A percentile compares a stretch with the other conserved stretches of the same genome.
Evolutionary conservation across 2,329 filamentous ascomycete genomes (phyloP).

Genomic region (Ophidiomyces ophidiicola): DNA sequence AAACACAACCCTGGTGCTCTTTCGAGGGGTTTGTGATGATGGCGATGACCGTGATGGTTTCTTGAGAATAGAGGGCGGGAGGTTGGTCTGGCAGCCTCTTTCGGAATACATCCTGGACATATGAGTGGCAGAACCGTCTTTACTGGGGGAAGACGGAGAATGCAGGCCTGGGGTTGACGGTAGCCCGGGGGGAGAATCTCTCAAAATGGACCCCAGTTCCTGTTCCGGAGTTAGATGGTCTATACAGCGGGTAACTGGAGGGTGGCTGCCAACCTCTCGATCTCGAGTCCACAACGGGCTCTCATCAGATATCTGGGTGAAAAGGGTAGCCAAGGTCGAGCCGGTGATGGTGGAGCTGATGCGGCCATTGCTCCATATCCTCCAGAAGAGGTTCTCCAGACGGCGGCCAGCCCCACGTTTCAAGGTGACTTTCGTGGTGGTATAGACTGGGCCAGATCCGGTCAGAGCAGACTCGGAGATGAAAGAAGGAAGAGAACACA

Average conservation of each 20-base stretch:
- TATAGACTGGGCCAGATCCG: conserved; percentile 29
- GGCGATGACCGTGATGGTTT: conserved; percentile 23
- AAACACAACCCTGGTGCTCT: conserved; percentile 6
- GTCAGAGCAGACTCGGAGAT: conserved; percentile 4
- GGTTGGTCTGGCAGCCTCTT: conserved; percentile 14
- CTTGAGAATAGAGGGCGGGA: conserved; percentile 31
- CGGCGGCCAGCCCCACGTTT: conserved; percentile 32
- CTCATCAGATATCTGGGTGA: conserved; percentile 32
- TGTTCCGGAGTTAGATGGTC: conserved; percentile 3
- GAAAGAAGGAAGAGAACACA: conserved; percentile 20
- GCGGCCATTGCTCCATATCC: conserved; percentile 36
- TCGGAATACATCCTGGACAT: conserved; percentile 5
- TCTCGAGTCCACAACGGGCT: conserved; percentile 2
- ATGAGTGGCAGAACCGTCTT: conserved; percentile 3
- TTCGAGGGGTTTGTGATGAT: conserved; percentile 7
- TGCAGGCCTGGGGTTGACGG: background rate
- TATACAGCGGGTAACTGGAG: background rate
- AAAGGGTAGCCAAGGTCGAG: conserved; percentile 32
- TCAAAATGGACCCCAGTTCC: conserved; percentile 2
- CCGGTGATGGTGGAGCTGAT: conserved; percentile 30
- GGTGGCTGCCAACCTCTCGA: conserved; percentile 11
- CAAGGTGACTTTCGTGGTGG: conserved; percentile 33
- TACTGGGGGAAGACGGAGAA: conserved; percentile 2
- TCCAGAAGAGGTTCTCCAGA: conserved; percentile 43
- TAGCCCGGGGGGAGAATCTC: background rate